A percentile compares a stretch with the other conserved stretches of the same genome.
Conservation (phyloP, 805 yeast species). For the Priceomyces medius region DNA sequence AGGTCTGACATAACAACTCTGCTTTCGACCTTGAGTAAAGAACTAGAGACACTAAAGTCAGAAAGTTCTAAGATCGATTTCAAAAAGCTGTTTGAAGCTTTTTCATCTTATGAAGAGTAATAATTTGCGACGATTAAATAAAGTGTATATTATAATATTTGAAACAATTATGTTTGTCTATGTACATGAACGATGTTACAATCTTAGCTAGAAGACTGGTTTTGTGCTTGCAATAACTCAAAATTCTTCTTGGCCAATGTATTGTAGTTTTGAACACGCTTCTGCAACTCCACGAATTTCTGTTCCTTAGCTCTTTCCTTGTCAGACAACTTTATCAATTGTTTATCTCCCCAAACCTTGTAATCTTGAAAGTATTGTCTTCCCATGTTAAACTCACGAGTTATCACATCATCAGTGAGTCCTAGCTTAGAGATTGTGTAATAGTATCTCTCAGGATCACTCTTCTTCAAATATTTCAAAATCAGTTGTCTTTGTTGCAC, state of each 20-base stretch:
- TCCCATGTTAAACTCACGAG: constrained; percentile 78
- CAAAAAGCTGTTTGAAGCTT: constrained; percentile 23
- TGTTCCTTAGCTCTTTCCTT: constrained; percentile 31
- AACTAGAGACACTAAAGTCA: constrained; percentile 16
- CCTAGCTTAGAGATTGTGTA: constrained; percentile 88
- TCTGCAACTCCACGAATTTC: constrained; percentile 32
- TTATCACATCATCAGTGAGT: constrained; percentile 73
- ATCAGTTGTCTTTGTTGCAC: constrained; percentile 88
- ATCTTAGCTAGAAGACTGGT: constrained; percentile 16
- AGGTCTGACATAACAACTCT: constrained; percentile 20
- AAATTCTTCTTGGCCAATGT: constrained; percentile 38
- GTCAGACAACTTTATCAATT: constrained; percentile 50
- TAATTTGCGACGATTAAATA: background rate
- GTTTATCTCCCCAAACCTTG: constrained; percentile 73
- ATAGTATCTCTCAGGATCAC: constrained; percentile 77
- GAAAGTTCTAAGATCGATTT: constrained; percentile 20
- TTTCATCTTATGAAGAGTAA: constrained; percentile 3
- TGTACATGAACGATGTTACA: constrained; percentile 16
- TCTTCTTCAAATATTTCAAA: constrained; percentile 77
- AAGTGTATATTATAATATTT: constrained; percentile 2
- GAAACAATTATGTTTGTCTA: background rate
- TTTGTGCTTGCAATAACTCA: constrained; percentile 15
- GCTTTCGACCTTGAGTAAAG: constrained; percentile 21
- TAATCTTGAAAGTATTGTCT: constrained; percentile 75
- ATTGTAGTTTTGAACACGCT: constrained; percentile 40